Percentiles rank a stretch among this genome's conserved stretches.
These are phyloP conservation scores for Gossypium trilobum DNA, from an alignment of 441 rosid species.

Conservation along the genomic window DNA sequence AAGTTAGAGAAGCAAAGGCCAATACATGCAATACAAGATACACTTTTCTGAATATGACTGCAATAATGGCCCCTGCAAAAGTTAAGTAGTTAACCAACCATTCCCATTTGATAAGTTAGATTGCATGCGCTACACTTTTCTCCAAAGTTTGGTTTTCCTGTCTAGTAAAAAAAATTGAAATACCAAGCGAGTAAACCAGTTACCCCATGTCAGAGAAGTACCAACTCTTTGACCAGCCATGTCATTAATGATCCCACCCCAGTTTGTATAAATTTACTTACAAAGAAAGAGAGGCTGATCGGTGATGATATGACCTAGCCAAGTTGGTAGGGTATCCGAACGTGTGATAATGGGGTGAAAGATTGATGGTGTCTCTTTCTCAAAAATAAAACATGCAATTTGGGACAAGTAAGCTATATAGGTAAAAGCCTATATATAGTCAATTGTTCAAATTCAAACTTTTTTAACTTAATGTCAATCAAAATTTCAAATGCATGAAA, in stretches of 20 bases:
- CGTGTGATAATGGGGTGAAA: conserved; percentile 4
- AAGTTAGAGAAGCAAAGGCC: neutral
- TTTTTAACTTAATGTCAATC: too few species aligned
- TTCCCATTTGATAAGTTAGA: neutral
- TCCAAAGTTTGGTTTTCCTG: conserved; percentile 1
- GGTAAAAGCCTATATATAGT: neutral
- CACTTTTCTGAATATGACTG: neutral
- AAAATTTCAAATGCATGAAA: too few species aligned
- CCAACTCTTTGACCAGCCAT: neutral
- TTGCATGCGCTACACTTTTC: neutral
- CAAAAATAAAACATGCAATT: neutral
- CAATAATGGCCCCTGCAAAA: conserved; percentile 1
- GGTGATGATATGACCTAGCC: neutral
- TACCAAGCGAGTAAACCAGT: neutral
- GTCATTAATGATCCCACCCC: neutral
- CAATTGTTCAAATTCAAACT: too few species aligned
- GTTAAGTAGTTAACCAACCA: neutral
- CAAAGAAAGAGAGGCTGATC: neutral
- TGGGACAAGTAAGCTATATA: neutral
- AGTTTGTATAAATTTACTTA: neutral
- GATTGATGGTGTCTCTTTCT: neutral
- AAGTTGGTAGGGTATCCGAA: neutral
- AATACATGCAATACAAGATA: neutral
- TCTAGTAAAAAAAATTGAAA: neutral
- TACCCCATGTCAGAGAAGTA: neutral